Conservation (phyloP, 192 early-diverging fungal species). For the Coemansia erecta region DNA sequence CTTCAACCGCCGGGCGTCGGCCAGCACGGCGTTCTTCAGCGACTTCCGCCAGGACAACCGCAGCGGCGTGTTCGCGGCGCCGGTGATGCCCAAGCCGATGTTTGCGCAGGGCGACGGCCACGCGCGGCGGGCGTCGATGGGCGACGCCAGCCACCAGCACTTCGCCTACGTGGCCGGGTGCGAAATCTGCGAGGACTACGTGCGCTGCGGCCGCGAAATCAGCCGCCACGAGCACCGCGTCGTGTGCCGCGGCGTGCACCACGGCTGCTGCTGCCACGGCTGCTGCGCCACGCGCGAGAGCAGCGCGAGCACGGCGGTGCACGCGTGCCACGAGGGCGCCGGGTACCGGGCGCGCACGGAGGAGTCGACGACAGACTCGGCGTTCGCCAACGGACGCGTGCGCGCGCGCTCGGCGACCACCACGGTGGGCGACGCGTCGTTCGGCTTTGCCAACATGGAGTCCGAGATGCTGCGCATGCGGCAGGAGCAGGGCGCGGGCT, state of each 20-base stretch:
- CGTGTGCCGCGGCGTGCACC: conserved; percentile 23
- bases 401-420: conserved; percentile 42
- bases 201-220: conserved; percentile 28
- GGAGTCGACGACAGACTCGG: conserved; percentile 34
- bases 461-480: conserved; percentile 40
- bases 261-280: conserved; percentile 26
- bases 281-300: conserved; percentile 19
- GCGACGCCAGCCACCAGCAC: conserved; percentile 15
- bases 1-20: conserved; percentile 11
- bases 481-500: conserved; percentile 3
- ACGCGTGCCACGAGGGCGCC: neutral
- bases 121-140: conserved; percentile 18
- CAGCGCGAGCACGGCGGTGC: neutral
- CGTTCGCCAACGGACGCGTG: conserved; percentile 38
- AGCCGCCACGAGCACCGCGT: conserved; percentile 44
- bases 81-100: conserved; percentile 42
- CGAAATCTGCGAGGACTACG: conserved; percentile 44
- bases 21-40: conserved; percentile 20
- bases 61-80: conserved; percentile 34
- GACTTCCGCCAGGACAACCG: conserved; percentile 34
- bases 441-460: conserved; percentile 48
- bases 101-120: conserved; percentile 18
- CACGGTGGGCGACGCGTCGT: conserved; percentile 36
- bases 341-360: conserved; percentile 29
- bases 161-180: conserved; percentile 47